phyloP scores from a whole-genome alignment of 192 early-diverging fungal genomes.

The Umbelopsis isabellina region DNA sequence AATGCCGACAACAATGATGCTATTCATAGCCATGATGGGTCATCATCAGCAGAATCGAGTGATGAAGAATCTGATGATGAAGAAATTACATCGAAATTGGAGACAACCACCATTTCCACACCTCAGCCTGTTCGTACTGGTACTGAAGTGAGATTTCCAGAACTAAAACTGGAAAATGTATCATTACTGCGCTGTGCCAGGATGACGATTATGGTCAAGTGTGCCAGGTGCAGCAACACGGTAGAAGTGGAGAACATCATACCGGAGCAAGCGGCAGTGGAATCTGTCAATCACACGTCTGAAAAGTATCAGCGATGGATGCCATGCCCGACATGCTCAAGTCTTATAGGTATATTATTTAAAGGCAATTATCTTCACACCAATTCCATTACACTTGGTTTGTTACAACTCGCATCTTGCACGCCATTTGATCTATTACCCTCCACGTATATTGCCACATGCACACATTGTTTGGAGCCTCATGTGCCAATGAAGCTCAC shows the following conservation, averaged over 20 bases:
- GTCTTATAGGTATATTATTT: conserved; percentile 32
- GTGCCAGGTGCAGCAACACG: conserved; percentile 74
- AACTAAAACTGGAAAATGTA: conserved; percentile 63
- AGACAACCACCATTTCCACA: conserved; percentile 6
- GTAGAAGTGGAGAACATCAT: conserved; percentile 64
- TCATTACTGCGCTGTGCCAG: conserved; percentile 65
- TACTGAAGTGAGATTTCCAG: conserved; percentile 74
- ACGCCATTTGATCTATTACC: conserved; percentile 74
- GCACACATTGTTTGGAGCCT: conserved; percentile 64
- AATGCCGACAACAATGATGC: not conserved
- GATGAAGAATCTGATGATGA: conserved; percentile 36
- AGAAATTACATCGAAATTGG: not conserved
- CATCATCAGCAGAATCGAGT: conserved; percentile 4
- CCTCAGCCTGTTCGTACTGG: conserved; percentile 59
- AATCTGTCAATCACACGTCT: not conserved
- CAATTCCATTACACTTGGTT: conserved; percentile 62
- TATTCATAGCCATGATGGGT: not conserved
- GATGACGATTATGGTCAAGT: conserved; percentile 69
- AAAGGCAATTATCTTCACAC: conserved; percentile 52
- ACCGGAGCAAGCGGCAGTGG: conserved; percentile 34
- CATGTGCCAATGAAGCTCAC: conserved; percentile 47
- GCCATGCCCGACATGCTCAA: conserved; percentile 32
- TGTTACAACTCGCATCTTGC: conserved; percentile 73
- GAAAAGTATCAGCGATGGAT: conserved; percentile 28
- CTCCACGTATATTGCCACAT: conserved; percentile 68